Percentiles rank a stretch among this genome's conserved stretches.
Conservation (phyloP, 257 asterid species). For the Paulownia fortunei region DNA sequence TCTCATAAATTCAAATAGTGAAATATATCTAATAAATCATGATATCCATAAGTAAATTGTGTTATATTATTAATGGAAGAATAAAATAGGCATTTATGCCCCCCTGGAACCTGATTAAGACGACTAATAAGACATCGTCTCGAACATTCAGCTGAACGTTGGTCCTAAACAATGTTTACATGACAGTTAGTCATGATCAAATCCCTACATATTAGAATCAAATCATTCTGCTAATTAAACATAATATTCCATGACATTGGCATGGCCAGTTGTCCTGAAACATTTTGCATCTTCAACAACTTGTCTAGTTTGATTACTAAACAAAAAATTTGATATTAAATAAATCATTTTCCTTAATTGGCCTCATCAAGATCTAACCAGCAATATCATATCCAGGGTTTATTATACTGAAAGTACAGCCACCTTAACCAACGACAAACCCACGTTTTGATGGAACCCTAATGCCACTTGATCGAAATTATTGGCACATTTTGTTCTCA, state of each 20-base stretch:
- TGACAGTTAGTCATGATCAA: constrained; percentile 42
- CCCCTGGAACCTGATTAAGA: constrained; percentile 9
- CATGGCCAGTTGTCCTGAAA: background rate
- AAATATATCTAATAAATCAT: too few relatives aligned
- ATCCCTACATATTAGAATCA: background rate
- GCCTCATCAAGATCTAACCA: constrained; percentile 4
- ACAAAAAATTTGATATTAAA: background rate
- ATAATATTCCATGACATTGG: background rate
- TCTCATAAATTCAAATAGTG: too few relatives aligned
- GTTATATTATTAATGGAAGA: background rate
- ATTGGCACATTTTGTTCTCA: background rate
- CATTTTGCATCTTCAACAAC: background rate
- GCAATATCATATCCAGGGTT: constrained; percentile 5
- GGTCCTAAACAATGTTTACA: constrained; percentile 17
- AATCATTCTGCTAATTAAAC: constrained; percentile 18
- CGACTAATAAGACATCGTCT: constrained; percentile 9
- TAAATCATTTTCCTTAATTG: constrained; percentile 13
- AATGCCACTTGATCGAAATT: background rate
- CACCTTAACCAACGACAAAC: constrained; percentile 42
- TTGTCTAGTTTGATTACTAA: constrained; percentile 17
- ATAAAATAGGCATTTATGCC: background rate
- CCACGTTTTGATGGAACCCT: constrained; percentile 36
- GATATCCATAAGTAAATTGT: background rate
- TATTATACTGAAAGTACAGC: constrained; percentile 32
- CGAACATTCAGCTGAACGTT: background rate